These are phyloP conservation scores for Beta corolliflora DNA, from an alignment of 179 eudicot genomes.

Conservation along the genomic window DNA sequence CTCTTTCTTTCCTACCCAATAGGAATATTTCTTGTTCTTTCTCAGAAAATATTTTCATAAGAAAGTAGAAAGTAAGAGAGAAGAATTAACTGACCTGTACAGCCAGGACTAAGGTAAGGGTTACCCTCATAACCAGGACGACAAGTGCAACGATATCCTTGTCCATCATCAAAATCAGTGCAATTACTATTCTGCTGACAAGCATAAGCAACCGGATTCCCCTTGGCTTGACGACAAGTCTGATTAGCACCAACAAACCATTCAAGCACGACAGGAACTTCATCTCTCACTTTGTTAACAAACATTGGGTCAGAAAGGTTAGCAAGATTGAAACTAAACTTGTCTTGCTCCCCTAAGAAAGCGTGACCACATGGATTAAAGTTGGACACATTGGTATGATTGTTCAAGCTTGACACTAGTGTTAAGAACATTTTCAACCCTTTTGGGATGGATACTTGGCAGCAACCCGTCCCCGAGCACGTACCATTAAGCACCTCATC, in stretches of 20 bases:
- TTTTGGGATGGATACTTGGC: conserved; percentile 33
- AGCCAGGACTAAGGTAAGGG: conserved; percentile 45
- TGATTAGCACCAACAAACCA: conserved; percentile 39
- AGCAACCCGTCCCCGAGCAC: conserved; percentile 20
- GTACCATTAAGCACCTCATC: conserved; percentile 18
- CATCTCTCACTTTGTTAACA: background rate
- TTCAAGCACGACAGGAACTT: conserved; percentile 39
- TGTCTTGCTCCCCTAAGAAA: conserved; percentile 29
- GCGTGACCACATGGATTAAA: conserved; percentile 18
- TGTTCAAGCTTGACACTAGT: background rate
- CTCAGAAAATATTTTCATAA: no score
- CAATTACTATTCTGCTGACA: conserved; percentile 32
- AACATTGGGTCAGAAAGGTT: conserved; percentile 24
- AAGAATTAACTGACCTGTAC: no score
- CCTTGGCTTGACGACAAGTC: conserved; percentile 34
- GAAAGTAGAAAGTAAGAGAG: no score
- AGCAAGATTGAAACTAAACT: conserved; percentile 22
- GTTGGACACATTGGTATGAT: conserved; percentile 21
- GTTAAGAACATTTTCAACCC: conserved; percentile 22
- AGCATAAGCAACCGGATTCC: conserved; percentile 14
- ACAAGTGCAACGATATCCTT: conserved; percentile 46
- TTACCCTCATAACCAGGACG: conserved; percentile 39
- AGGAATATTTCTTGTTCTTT: no score
- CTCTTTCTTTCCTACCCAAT: no score
- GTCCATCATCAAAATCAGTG: conserved; percentile 1